These are phyloP conservation scores for Gentiana dahurica DNA, from an alignment of 257 asterid genomes.

Conservation along the genomic window DNA sequence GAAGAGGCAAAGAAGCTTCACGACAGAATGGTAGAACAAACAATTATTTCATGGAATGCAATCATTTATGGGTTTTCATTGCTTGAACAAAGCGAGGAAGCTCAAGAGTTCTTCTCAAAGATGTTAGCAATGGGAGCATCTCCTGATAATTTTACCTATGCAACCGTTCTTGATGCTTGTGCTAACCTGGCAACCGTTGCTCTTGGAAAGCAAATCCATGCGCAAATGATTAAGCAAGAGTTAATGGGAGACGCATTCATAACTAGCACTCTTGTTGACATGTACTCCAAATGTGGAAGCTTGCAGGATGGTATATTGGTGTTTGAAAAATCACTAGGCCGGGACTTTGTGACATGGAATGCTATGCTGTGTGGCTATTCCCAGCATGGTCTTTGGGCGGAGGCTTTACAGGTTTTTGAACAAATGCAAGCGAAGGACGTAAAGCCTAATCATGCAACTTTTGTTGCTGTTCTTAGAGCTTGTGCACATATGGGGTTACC, in stretches of 20 bases:
- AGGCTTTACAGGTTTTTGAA: constrained; percentile 50
- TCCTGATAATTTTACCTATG: constrained; percentile 87
- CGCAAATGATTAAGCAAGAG: constrained; percentile 79
- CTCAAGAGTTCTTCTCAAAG: constrained; percentile 52
- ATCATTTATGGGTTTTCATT: constrained; percentile 72
- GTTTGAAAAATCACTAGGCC: constrained; percentile 54
- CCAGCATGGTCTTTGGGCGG: constrained; percentile 62
- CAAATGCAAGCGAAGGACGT: constrained; percentile 45
- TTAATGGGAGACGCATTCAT: constrained; percentile 62
- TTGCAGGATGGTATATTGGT: constrained; percentile 56
- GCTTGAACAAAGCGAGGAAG: constrained; percentile 63
- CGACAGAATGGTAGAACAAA: constrained; percentile 38
- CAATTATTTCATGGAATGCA: constrained; percentile 76
- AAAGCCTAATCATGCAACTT: constrained; percentile 72
- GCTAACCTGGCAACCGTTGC: constrained; percentile 76
- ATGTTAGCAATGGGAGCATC: constrained; percentile 52
- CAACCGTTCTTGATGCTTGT: constrained; percentile 80
- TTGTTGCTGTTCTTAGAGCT: constrained; percentile 84
- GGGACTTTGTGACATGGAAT: constrained; percentile 85
- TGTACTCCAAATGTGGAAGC: constrained; percentile 90
- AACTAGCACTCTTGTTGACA: constrained; percentile 82
- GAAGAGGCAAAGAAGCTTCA: constrained; percentile 89
- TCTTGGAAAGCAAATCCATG: constrained; percentile 87
- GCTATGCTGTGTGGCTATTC: constrained; percentile 79
- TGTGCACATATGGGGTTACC: constrained; percentile 77